Percentiles rank a stretch among this genome's conserved stretches.
Evolutionary conservation across 2,329 filamentous ascomycete species (phyloP).

Genomic region (Scleromitrula shiraiana): DNA sequence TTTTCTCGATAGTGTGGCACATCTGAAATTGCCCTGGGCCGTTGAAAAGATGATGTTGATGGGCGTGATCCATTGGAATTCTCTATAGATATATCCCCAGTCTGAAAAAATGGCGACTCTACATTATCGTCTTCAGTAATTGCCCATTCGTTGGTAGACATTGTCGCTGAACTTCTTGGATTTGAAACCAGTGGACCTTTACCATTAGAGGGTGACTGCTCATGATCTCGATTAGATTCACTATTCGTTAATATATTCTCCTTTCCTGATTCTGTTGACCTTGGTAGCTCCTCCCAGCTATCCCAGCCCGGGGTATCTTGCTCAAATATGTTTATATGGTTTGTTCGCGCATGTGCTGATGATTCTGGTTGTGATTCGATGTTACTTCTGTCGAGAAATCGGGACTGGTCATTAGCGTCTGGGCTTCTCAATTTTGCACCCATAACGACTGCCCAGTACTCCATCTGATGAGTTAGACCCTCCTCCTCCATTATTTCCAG

Average conservation of each 20-base stretch:
- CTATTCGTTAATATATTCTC: not conserved
- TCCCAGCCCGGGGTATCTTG: too few species aligned
- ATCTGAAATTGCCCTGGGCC: slow-evolving; percentile 50
- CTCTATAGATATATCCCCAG: not conserved
- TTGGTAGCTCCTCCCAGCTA: slow-evolving; percentile 20
- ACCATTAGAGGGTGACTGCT: too few species aligned
- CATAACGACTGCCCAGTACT: slow-evolving; percentile 47
- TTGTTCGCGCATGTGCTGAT: not conserved
- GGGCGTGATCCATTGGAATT: not conserved
- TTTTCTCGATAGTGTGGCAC: slow-evolving; percentile 39
- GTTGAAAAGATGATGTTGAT: slow-evolving; percentile 5
- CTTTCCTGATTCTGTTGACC: not conserved
- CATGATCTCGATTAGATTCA: not conserved
- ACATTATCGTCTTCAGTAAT: not conserved
- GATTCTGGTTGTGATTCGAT: not conserved
- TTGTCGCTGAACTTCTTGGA: too few species aligned
- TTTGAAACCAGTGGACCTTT: too few species aligned
- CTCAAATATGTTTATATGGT: too few species aligned
- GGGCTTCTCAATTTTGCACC: not conserved
- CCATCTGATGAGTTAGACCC: slow-evolving; percentile 48
- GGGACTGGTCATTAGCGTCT: not conserved
- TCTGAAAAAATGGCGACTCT: not conserved
- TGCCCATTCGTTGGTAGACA: too few species aligned
- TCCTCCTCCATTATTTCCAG: slow-evolving; percentile 54
- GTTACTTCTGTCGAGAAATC: not conserved